Evolutionary conservation across 2,329 filamentous ascomycete species (phyloP).

Genomic region (Cordyceps pruinosa): DNA sequence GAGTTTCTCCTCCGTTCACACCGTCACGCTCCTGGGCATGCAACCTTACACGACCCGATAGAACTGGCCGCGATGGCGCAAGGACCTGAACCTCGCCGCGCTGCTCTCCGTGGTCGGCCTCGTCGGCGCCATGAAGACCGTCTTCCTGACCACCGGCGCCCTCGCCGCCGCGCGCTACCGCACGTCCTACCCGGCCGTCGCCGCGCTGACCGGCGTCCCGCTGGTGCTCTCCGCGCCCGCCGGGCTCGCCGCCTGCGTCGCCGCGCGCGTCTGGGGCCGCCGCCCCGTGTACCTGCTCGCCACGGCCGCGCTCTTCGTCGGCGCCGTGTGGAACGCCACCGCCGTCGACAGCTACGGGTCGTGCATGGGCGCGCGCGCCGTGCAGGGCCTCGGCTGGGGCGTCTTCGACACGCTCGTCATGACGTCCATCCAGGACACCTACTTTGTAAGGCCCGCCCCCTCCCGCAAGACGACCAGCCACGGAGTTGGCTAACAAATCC

Average conservation of each 20-base stretch:
- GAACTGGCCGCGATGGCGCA: slow-evolving; percentile 52
- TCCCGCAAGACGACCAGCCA: too few relatives aligned
- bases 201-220: slow-evolving; percentile 46
- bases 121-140: slow-evolving; percentile 47
- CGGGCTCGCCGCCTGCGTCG: slow-evolving; percentile 35
- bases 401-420: slow-evolving; percentile 48
- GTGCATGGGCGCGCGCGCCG: slow-evolving; percentile 44
- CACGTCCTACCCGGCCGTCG: slow-evolving; percentile 40
- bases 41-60: slow-evolving; percentile 20
- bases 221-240: slow-evolving; percentile 42
- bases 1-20: slow-evolving; percentile 17
- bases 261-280: slow-evolving; percentile 44
- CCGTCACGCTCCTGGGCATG: not conserved
- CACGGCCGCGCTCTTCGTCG: slow-evolving; percentile 39
- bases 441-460: slow-evolving; percentile 38
- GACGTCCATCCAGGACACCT: slow-evolving; percentile 49
- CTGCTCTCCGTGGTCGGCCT: slow-evolving; percentile 41
- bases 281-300: slow-evolving; percentile 46
- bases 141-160: slow-evolving; percentile 42
- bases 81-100: slow-evolving; percentile 40
- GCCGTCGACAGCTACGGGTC: slow-evolving; percentile 34
- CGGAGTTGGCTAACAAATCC: too few relatives aligned
- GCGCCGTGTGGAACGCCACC: slow-evolving; percentile 44
- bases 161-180: slow-evolving; percentile 35
- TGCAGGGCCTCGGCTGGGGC: slow-evolving; percentile 54